Conservation (phyloP, 176 grass and related monocot genomes). For the Oryza glaberrima region DNA sequence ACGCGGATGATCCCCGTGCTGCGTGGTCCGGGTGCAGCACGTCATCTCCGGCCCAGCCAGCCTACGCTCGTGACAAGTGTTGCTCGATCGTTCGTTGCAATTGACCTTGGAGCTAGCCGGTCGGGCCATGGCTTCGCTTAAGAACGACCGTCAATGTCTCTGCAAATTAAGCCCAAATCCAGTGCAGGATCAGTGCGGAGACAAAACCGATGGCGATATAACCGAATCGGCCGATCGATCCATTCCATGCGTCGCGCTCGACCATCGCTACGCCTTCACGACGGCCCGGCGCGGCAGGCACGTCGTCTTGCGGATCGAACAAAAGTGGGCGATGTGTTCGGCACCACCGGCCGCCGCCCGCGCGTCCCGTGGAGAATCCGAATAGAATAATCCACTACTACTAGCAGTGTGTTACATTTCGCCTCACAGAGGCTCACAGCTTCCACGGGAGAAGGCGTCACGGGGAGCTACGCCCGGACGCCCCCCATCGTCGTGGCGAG, state of each 20-base stretch:
- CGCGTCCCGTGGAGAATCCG: not conserved
- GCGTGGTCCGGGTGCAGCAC: not conserved
- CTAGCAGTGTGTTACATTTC: not conserved
- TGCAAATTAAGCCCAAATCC: not conserved
- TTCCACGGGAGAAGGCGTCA: not conserved
- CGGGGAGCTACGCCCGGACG: not conserved
- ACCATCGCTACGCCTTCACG: not conserved
- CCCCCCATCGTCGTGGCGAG: not conserved
- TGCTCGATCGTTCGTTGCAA: not conserved
- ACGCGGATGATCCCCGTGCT: not conserved
- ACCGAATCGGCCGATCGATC: not conserved
- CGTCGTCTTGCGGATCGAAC: constrained; percentile 3
- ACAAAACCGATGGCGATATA: not conserved
- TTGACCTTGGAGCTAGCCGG: not conserved
- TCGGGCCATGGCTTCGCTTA: not conserved
- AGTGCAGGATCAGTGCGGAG: not conserved
- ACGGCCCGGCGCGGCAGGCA: too few species aligned
- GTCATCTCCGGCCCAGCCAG: too few species aligned
- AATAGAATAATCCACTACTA: constrained; percentile 2
- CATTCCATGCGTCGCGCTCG: not conserved
- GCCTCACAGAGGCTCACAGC: not conserved
- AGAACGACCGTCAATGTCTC: not conserved
- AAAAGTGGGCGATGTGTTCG: constrained; percentile 40
- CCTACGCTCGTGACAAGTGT: not conserved
- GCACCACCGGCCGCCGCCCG: not conserved